Percentiles rank a stretch among this genome's conserved stretches.
Conservation (phyloP, 2,329 filamentous ascomycete species). For the Monilinia aucupariae region DNA sequence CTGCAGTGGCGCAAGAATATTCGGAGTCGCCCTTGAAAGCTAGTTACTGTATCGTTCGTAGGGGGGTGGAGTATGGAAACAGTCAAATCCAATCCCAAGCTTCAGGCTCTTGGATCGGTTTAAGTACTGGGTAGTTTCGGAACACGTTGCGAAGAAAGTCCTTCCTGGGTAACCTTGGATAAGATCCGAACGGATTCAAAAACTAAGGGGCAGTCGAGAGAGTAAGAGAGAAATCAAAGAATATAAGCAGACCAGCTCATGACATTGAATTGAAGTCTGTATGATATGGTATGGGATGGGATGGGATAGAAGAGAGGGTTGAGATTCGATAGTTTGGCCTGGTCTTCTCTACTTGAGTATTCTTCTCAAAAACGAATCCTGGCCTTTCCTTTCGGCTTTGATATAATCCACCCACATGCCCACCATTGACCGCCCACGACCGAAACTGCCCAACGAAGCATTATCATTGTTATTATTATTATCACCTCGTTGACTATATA, state of each 20-base stretch:
- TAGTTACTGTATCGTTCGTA: slow-evolving; percentile 16
- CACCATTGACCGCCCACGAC: not conserved
- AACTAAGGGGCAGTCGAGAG: slow-evolving; percentile 15
- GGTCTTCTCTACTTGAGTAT: too few relatives aligned
- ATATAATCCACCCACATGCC: not conserved
- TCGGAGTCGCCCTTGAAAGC: slow-evolving; percentile 17
- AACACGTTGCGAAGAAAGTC: slow-evolving; percentile 31
- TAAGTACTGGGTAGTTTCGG: slow-evolving; percentile 21
- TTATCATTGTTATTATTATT: too few relatives aligned
- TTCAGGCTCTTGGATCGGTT: slow-evolving; percentile 17
- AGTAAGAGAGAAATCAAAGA: slow-evolving; percentile 14
- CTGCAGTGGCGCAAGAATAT: slow-evolving; percentile 17
- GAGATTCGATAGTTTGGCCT: not conserved
- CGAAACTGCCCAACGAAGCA: too few relatives aligned
- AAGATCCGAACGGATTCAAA: not conserved
- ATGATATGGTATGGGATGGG: too few relatives aligned
- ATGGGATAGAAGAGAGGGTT: not conserved
- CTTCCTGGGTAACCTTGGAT: slow-evolving; percentile 17
- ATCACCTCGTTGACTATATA: too few relatives aligned
- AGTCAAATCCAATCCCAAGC: slow-evolving; percentile 17
- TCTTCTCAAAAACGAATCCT: slow-evolving; percentile 7
- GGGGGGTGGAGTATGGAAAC: slow-evolving; percentile 17
- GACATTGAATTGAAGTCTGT: slow-evolving; percentile 19
- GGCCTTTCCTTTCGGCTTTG: slow-evolving; percentile 4
- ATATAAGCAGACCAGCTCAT: slow-evolving; percentile 22